Conservation (phyloP, 1,139 yeast genomes). For the Yarrowia galli region DNA sequence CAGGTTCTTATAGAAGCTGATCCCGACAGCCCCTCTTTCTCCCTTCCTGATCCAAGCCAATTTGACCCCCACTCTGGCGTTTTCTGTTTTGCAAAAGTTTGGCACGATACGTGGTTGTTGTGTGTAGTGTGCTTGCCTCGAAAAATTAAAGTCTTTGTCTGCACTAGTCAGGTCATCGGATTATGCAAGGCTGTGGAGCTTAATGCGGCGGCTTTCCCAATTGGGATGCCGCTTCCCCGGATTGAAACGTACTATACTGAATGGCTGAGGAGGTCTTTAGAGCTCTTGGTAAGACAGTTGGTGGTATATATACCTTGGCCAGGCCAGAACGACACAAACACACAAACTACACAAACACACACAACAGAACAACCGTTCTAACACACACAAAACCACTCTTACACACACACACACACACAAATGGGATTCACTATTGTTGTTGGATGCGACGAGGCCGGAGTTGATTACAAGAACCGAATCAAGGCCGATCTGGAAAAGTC, state of each 20-base stretch:
- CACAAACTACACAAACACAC: background rate
- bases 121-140: slow-evolving; percentile 12
- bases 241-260: background rate
- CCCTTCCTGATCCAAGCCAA: background rate
- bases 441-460: slow-evolving; percentile 59
- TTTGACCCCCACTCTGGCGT: background rate
- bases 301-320: background rate
- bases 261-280: too few relatives aligned
- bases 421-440: slow-evolving; percentile 48
- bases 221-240: slow-evolving; percentile 27
- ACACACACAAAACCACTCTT: background rate
- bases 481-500: slow-evolving; percentile 52
- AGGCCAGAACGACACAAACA: too few relatives aligned
- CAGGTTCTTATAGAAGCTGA: background rate
- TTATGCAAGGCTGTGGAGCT: slow-evolving; percentile 4
- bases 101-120: background rate
- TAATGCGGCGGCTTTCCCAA: slow-evolving; percentile 31
- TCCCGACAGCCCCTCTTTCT: slow-evolving; percentile 13
- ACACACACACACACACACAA: background rate
- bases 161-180: slow-evolving; percentile 33
- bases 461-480: slow-evolving; percentile 54
- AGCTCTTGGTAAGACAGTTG: background rate
- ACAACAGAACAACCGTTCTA: background rate
- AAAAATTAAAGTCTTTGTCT: slow-evolving; percentile 9
- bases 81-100: background rate